These are phyloP conservation scores for Magnusiomyces paraingens DNA, from an alignment of 1,139 yeast genomes.

Conservation along the genomic window DNA sequence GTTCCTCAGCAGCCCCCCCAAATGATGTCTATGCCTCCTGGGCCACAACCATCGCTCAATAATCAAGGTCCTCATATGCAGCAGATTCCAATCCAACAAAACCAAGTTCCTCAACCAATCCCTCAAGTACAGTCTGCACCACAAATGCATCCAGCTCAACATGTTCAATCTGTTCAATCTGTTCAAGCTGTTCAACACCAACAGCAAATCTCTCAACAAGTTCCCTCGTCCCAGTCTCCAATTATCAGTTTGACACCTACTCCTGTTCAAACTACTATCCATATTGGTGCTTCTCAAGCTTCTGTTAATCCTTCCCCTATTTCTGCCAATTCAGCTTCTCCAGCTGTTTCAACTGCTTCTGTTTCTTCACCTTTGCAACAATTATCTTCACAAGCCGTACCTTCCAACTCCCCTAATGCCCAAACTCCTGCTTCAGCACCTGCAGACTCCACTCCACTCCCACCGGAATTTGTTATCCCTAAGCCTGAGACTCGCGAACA, in stretches of 20 bases:
- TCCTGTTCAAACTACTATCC: background rate
- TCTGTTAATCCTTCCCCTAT: no score
- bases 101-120: background rate
- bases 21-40: no score
- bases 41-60: no score
- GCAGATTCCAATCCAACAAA: background rate
- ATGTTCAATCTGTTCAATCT: background rate
- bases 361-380: background rate
- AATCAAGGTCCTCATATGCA: no score
- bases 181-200: background rate
- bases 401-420: background rate
- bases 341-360: background rate
- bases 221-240: background rate
- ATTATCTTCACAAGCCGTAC: background rate
- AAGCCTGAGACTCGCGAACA: constrained; percentile 33
- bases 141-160: background rate
- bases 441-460: background rate
- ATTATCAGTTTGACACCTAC: background rate
- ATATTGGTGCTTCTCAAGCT: background rate
- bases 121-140: background rate
- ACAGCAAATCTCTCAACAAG: background rate
- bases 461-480: constrained; percentile 15
- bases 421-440: background rate
- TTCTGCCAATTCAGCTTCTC: background rate
- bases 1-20: no score